Conservation (phyloP, 108 stramenopile species). For the Cylindrotheca fusiformis region DNA sequence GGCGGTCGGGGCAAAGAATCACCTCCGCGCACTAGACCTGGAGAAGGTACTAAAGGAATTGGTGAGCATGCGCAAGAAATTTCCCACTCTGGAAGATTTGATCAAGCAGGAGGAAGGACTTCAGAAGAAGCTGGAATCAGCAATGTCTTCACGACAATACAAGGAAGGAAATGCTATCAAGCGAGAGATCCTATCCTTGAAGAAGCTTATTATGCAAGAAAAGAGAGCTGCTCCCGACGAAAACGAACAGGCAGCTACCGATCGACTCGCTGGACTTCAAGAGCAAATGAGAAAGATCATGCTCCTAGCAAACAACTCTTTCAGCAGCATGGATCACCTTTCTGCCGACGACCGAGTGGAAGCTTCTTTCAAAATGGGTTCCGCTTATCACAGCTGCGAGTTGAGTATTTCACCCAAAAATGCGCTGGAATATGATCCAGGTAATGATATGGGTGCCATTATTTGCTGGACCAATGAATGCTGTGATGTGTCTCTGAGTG, state of each 20-base stretch:
- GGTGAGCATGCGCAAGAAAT: constrained; percentile 11
- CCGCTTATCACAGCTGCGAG: constrained; percentile 33
- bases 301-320: constrained; percentile 30
- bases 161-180: constrained; percentile 29
- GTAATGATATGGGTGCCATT: constrained; percentile 30
- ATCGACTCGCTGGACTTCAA: constrained; percentile 23
- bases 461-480: constrained; percentile 44
- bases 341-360: constrained; percentile 15
- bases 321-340: constrained; percentile 21
- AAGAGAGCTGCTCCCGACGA: constrained; percentile 14
- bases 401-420: constrained; percentile 24
- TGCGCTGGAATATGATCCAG: constrained; percentile 31
- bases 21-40: constrained; percentile 27
- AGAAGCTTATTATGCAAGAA: constrained; percentile 33
- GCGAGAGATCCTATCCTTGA: constrained; percentile 28
- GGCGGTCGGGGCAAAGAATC: constrained; percentile 24
- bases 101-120: constrained; percentile 26
- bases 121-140: constrained; percentile 10
- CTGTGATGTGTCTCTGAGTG: constrained; percentile 27
- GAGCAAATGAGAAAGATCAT: constrained; percentile 32
- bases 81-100: constrained; percentile 27
- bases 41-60: constrained; percentile 25
- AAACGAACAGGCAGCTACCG: constrained; percentile 8
- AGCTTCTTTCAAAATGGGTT: constrained; percentile 28
- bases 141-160: constrained; percentile 27